Conservation (phyloP, 148 eudicot species). For the Rhododendron ferrugineum region DNA sequence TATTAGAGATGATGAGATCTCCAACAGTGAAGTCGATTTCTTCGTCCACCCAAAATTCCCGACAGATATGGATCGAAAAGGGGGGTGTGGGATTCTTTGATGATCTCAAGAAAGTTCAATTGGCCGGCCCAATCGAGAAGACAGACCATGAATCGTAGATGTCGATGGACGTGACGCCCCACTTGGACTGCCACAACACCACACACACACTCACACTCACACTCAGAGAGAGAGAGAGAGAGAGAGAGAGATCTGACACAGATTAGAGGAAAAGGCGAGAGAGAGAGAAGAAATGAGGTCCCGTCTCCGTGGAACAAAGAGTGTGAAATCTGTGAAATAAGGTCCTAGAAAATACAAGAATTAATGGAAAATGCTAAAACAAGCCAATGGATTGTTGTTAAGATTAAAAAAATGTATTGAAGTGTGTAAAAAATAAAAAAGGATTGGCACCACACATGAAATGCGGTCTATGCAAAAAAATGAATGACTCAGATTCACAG, state of each 20-base stretch:
- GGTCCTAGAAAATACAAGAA: no score
- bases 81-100: background rate
- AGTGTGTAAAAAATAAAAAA: no score
- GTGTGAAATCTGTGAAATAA: no score
- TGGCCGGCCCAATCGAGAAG: background rate
- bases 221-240: background rate
- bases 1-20: background rate
- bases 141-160: background rate
- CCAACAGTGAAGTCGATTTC: background rate
- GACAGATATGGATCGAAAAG: background rate
- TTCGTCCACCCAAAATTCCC: background rate
- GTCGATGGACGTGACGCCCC: background rate
- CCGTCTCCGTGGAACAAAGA: background rate
- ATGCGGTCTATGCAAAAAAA: no score
- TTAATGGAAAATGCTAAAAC: no score
- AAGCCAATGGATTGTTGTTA: no score
- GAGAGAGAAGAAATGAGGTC: background rate
- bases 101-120: background rate
- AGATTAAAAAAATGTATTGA: no score
- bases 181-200: background rate
- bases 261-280: background rate
- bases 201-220: background rate
- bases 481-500: no score
- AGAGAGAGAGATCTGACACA: background rate
- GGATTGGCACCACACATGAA: no score